These are phyloP conservation scores for Fusarium sp. DNA, from an alignment of 2,329 filamentous ascomycete genomes.

Conservation along the genomic window DNA sequence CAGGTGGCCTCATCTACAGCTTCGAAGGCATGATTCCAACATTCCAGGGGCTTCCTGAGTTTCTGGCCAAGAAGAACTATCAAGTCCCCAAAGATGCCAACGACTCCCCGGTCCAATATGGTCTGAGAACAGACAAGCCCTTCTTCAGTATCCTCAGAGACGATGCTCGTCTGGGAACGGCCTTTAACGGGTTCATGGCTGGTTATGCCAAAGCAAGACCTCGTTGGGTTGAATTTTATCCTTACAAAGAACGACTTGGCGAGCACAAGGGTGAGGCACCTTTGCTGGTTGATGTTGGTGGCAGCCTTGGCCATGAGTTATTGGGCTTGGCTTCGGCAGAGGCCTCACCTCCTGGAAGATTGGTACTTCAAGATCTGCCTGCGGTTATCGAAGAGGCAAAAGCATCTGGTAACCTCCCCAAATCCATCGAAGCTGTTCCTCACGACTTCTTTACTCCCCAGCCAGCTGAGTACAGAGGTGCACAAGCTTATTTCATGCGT, in stretches of 20 bases:
- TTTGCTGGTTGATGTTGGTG: conserved; percentile 25
- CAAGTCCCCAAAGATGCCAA: conserved; percentile 44
- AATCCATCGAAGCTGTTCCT: conserved; percentile 1
- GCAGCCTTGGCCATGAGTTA: conserved; percentile 22
- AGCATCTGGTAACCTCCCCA: neutral
- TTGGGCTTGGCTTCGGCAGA: neutral
- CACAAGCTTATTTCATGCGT: conserved; percentile 57
- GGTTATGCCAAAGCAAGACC: conserved; percentile 48
- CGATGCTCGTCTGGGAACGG: conserved; percentile 43
- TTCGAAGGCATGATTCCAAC: conserved; percentile 32
- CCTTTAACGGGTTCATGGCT: conserved; percentile 52
- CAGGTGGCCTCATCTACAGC: conserved; percentile 26
- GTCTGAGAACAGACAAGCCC: conserved; percentile 36
- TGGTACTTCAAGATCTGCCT: conserved; percentile 17
- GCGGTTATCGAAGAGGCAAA: conserved; percentile 22
- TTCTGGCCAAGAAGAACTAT: conserved; percentile 49
- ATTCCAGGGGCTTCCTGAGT: conserved; percentile 47
- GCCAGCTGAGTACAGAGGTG: conserved; percentile 39
- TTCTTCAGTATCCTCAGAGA: conserved; percentile 50
- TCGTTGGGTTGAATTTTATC: conserved; percentile 48
- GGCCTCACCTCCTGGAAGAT: neutral
- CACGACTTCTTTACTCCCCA: conserved; percentile 45
- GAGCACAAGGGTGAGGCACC: neutral
- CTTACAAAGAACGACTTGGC: conserved; percentile 10
- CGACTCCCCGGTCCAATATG: conserved; percentile 35